Evolutionary conservation across 805 yeast genomes (phyloP), one percentile per base, ranked within the genome.

Genomic region (Clavispora carvajalis): DNA sequence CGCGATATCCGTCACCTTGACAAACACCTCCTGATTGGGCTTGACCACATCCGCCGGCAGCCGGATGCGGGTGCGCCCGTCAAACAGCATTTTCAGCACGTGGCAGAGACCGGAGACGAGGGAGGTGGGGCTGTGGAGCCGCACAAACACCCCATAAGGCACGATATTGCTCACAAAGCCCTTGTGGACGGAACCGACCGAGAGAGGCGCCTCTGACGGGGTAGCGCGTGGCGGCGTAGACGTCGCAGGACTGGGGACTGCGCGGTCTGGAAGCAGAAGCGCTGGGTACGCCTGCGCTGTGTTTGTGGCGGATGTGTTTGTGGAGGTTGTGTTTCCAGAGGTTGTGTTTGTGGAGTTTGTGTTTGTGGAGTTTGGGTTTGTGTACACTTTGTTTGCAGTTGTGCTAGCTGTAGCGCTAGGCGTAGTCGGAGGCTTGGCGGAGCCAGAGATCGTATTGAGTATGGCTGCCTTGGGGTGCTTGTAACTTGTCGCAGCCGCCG

Each of bases 111-210:
- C 95, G 1, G 65, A 51, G 66, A 79, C 16, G 58, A 56, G 36
- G 7, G 59, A 49, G 26, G 48, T 37, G 26, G 54, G 52, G 38
- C 48, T 42, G 22, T 54, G 40, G 38, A 90, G 57, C 8, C 76
- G 60, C 0, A 88, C 74, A 55, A 90, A 91, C 1, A 88, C 95
- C 0, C 98, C 97, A 60, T 79, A 90, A 2, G 74, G 59, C 33
- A 79, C 78, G 1, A 85, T 51, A 34, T 75, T 77, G 35, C 68
- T 69, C 3, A 91, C 82, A 19, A 48, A 60, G 0, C 95, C 97
- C 22, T 59, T 59, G 50, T 82, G 80, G 0, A 85, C 63, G 18
- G 69, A 58, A 13, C 77, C 79, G 1, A 69, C 43, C 5, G 0
- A 11, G 26, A 13, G 26, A 13, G 26, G 13, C 3, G 8, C 26